Percentiles rank a stretch among this genome's conserved stretches.
phyloP scores from a whole-genome alignment of 257 asterid species.

The Misopates orontium region DNA sequence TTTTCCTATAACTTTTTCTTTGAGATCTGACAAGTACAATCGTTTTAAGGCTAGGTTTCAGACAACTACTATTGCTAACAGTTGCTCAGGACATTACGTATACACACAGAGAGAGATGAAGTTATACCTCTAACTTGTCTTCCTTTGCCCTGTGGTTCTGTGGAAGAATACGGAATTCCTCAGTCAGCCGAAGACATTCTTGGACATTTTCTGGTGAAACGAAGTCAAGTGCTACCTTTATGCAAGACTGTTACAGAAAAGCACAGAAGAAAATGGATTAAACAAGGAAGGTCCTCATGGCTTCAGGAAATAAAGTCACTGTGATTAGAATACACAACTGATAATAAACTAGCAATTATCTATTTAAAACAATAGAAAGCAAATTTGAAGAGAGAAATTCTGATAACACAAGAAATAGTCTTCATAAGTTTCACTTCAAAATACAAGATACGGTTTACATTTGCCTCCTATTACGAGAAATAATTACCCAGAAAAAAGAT shows the following conservation, averaged over 20 bases:
- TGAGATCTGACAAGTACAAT: neutral
- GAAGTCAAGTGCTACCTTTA: conserved; percentile 39
- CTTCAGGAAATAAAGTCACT: neutral
- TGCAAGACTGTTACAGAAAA: conserved; percentile 31
- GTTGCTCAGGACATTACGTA: neutral
- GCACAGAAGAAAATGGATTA: conserved; percentile 6
- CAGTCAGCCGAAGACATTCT: conserved; percentile 34
- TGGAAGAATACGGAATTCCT: conserved; percentile 36
- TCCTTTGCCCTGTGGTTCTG: conserved; percentile 30
- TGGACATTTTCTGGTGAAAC: conserved; percentile 34
- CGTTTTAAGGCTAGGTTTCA: neutral
- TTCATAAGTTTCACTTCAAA: no score
- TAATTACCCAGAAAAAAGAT: no score
- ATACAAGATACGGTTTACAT: no score
- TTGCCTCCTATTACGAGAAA: no score
- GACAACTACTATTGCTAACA: neutral
- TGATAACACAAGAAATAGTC: no score
- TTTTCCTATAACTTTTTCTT: neutral
- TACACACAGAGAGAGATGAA: neutral
- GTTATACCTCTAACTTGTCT: conserved; percentile 36
- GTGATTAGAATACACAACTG: neutral
- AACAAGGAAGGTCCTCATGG: neutral
- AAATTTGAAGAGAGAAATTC: neutral
- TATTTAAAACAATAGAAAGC: neutral
- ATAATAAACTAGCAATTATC: neutral